phyloP scores from a whole-genome alignment of 164 flowering plant genomes.

The Saururus chinensis region DNA sequence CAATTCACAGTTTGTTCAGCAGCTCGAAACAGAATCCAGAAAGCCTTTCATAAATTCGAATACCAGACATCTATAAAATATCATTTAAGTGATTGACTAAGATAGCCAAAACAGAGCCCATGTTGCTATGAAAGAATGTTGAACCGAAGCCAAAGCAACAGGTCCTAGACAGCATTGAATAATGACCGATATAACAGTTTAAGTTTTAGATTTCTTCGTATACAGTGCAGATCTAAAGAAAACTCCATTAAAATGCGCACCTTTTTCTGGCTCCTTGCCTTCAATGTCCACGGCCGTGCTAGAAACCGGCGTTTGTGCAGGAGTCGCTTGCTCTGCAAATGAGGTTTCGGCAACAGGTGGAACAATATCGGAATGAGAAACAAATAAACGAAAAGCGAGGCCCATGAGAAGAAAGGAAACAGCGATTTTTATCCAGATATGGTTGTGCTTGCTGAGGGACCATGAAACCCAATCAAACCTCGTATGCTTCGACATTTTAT shows the following conservation, averaged over 20 bases:
- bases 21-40: too few species aligned
- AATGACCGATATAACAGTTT: neutral
- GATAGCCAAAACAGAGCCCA: too few species aligned
- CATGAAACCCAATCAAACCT: slow-evolving; percentile 11
- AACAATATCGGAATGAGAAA: slow-evolving; percentile 29
- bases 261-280: slow-evolving; percentile 16
- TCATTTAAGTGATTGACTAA: too few species aligned
- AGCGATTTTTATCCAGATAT: slow-evolving; percentile 33
- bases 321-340: neutral
- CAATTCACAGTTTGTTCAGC: too few species aligned
- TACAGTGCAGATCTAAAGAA: neutral
- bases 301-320: slow-evolving; percentile 4
- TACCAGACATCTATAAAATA: too few species aligned
- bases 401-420: slow-evolving; percentile 43
- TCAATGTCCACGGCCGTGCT: slow-evolving; percentile 2
- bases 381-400: slow-evolving; percentile 48
- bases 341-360: slow-evolving; percentile 11
- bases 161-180: too few species aligned
- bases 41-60: too few species aligned
- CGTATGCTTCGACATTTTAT: neutral
- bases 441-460: slow-evolving; percentile 25
- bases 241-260: slow-evolving; percentile 12
- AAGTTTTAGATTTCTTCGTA: neutral
- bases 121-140: too few species aligned
- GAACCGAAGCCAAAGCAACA: too few species aligned